These are phyloP conservation scores for Lanzia echinophila DNA, from an alignment of 2,329 filamentous ascomycete species.

Conservation along the genomic window DNA sequence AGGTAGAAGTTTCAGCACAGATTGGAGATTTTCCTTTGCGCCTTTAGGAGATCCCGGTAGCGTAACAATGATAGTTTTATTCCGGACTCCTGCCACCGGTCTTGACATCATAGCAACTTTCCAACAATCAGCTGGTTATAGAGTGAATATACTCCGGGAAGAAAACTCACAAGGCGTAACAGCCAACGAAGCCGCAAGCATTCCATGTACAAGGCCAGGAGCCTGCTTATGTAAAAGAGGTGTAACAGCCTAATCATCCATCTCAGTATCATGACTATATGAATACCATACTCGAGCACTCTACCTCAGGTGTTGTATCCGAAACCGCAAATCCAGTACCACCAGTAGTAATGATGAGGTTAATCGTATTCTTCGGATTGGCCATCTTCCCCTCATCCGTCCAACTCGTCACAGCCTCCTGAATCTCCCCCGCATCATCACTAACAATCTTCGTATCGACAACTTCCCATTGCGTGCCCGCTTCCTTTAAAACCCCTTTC, in stretches of 20 bases:
- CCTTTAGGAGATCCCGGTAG: constrained; percentile 93
- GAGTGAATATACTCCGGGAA: neutral
- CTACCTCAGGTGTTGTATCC: constrained; percentile 83
- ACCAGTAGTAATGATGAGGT: constrained; percentile 81
- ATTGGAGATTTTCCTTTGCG: constrained; percentile 85
- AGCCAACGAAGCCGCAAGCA: constrained; percentile 76
- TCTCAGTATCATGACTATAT: constrained; percentile 9
- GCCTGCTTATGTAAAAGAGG: constrained; percentile 79
- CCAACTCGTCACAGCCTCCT: constrained; percentile 65
- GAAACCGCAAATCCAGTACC: constrained; percentile 86
- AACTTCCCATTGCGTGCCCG: constrained; percentile 65
- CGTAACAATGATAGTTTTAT: constrained; percentile 77
- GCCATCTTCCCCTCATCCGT: constrained; percentile 56
- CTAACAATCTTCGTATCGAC: constrained; percentile 67
- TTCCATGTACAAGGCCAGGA: constrained; percentile 86
- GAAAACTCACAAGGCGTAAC: constrained; percentile 76
- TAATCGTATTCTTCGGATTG: constrained; percentile 52
- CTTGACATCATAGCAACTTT: constrained; percentile 94
- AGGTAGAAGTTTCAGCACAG: constrained; percentile 81
- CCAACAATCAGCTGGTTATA: constrained; percentile 19
- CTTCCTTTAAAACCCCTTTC: constrained; percentile 62
- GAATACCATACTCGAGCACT: constrained; percentile 16
- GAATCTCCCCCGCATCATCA: constrained; percentile 70
- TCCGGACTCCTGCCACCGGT: constrained; percentile 80
- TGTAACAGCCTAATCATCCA: constrained; percentile 57